These are phyloP conservation scores for Xylaria castorea DNA, from an alignment of 495 filamentous ascomycete genomes.

Conservation along the genomic window DNA sequence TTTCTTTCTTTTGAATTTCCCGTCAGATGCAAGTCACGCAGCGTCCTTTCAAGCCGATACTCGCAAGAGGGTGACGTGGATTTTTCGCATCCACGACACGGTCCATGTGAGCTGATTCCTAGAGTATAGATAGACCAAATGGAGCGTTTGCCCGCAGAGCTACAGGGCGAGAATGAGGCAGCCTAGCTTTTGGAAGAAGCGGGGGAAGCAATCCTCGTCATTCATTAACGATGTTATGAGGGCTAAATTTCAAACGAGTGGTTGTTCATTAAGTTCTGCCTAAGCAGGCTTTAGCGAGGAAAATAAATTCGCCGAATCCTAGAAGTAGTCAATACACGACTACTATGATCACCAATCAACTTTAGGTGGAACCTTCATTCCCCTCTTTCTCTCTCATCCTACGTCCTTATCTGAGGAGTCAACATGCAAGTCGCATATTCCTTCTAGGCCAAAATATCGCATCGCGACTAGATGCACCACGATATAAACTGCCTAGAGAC, in stretches of 20 bases:
- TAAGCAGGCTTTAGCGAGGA: background rate
- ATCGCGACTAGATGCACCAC: background rate
- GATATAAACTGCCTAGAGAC: background rate
- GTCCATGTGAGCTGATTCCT: background rate
- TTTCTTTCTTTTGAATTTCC: background rate
- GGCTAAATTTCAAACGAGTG: background rate
- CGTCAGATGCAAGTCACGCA: background rate
- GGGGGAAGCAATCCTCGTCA: background rate
- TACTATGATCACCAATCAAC: background rate
- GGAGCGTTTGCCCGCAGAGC: background rate
- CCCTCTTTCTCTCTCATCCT: background rate
- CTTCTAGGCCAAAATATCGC: background rate
- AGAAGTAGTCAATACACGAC: background rate
- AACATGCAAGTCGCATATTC: background rate
- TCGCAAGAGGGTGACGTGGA: background rate
- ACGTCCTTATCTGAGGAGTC: background rate
- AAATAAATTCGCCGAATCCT: background rate
- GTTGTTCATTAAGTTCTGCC: background rate
- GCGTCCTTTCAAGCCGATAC: background rate
- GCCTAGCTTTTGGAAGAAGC: background rate
- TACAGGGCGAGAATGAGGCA: background rate
- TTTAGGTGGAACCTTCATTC: background rate
- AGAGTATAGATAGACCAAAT: background rate
- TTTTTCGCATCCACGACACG: background rate
- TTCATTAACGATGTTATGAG: background rate